phyloP scores from a whole-genome alignment of 805 yeast species.

The Candida ipomoeae region DNA sequence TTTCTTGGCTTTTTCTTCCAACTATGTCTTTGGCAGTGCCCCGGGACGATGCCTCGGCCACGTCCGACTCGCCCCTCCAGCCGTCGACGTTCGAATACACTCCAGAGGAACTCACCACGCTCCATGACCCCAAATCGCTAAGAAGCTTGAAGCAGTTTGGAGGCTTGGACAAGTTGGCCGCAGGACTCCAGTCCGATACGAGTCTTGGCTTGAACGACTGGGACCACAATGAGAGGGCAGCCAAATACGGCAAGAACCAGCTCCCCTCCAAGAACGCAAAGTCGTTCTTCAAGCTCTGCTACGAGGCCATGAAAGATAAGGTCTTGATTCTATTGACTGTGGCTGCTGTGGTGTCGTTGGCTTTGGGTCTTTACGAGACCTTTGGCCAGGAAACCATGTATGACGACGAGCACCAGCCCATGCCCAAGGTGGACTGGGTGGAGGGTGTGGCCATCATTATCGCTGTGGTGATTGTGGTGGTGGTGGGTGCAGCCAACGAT shows the following conservation, averaged over 20 bases:
- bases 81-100: slow-evolving; percentile 15
- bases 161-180: slow-evolving; percentile 36
- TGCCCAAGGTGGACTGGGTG: slow-evolving; percentile 94
- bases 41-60: slow-evolving; percentile 14
- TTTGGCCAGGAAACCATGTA: slow-evolving; percentile 76
- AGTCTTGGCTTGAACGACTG: slow-evolving; percentile 39
- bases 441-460: slow-evolving; percentile 97
- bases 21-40: slow-evolving; percentile 17
- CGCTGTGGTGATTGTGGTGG: slow-evolving; percentile 84
- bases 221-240: slow-evolving; percentile 37
- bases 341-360: slow-evolving; percentile 87
- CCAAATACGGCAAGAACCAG: slow-evolving; percentile 62
- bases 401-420: slow-evolving; percentile 71
- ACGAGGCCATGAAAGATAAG: slow-evolving; percentile 86
- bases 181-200: slow-evolving; percentile 34
- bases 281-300: slow-evolving; percentile 62
- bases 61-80: slow-evolving; percentile 16
- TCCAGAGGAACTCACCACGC: slow-evolving; percentile 34
- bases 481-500: slow-evolving; percentile 94
- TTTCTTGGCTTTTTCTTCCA: background rate
- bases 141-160: slow-evolving; percentile 39
- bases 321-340: slow-evolving; percentile 76
- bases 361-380: slow-evolving; percentile 87
- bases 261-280: slow-evolving; percentile 72
- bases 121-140: slow-evolving; percentile 65